Conservation (phyloP, 1,284 basidiomycete genomes). For the Leccinum fallax region DNA sequence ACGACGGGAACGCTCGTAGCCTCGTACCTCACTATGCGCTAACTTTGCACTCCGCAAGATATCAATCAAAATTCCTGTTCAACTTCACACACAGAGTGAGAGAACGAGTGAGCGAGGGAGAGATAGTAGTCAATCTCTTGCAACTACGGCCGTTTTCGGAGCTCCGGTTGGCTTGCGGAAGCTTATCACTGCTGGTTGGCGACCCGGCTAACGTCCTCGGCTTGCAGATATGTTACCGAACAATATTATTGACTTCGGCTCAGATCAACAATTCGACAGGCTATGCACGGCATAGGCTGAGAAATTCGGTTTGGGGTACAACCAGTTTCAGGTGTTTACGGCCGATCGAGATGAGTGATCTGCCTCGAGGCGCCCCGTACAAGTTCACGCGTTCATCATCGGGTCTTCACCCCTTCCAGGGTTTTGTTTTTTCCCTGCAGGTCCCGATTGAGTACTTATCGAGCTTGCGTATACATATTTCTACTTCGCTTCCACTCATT, state of each 20-base stretch:
- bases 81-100: neutral
- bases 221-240: neutral
- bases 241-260: neutral
- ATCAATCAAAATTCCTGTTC: neutral
- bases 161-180: neutral
- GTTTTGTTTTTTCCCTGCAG: conserved; percentile 8
- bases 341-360: conserved; percentile 14
- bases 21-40: neutral
- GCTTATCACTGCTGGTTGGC: neutral
- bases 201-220: neutral
- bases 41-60: neutral
- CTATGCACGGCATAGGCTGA: neutral
- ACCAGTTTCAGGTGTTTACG: conserved; percentile 13
- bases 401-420: conserved; percentile 5
- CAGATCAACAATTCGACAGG: neutral
- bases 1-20: neutral
- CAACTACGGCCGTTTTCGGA: neutral
- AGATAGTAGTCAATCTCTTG: neutral
- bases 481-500: neutral
- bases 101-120: neutral
- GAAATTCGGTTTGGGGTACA: neutral
- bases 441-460: conserved; percentile 9
- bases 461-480: neutral
- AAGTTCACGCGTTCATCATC: conserved; percentile 23
- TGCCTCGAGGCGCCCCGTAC: conserved; percentile 18